Conservation (phyloP, 768 basidiomycete genomes). For the Galerina sulciceps region DNA sequence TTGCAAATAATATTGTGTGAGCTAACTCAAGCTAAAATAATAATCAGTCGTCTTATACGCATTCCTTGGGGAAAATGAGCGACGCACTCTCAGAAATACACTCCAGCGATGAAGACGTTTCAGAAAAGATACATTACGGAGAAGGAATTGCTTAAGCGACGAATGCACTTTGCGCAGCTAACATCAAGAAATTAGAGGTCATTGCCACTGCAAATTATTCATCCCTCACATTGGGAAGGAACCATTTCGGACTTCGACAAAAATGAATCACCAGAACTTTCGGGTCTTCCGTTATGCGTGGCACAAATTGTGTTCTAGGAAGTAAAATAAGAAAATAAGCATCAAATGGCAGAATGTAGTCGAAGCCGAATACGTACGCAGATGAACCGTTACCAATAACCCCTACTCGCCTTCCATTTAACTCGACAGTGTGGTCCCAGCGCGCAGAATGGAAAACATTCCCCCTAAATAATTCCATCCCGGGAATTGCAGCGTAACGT, state of each 20-base stretch:
- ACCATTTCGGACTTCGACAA: slow-evolving; percentile 53
- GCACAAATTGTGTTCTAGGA: slow-evolving; percentile 53
- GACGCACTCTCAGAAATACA: slow-evolving; percentile 17
- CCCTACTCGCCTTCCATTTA: slow-evolving; percentile 52
- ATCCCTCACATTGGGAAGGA: slow-evolving; percentile 44
- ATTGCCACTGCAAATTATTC: not conserved
- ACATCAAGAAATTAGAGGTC: not conserved
- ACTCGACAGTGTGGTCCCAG: slow-evolving; percentile 46
- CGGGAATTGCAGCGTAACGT: slow-evolving; percentile 35
- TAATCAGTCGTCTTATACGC: not conserved
- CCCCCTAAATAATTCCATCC: slow-evolving; percentile 48
- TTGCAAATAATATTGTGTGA: slow-evolving; percentile 10
- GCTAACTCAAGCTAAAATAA: slow-evolving; percentile 11
- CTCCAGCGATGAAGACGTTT: slow-evolving; percentile 14
- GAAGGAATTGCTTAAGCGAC: slow-evolving; percentile 8
- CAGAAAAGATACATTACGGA: slow-evolving; percentile 7
- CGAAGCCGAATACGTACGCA: slow-evolving; percentile 40
- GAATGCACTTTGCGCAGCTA: slow-evolving; percentile 21
- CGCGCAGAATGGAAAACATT: slow-evolving; percentile 54
- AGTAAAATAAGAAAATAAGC: not conserved
- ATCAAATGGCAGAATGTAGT: not conserved
- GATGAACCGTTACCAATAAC: slow-evolving; percentile 65
- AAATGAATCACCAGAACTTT: slow-evolving; percentile 50
- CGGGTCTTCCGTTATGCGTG: slow-evolving; percentile 44
- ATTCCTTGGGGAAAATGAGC: not conserved